phyloP scores from a whole-genome alignment of 2,329 filamentous ascomycete genomes.

The Boeremia lycopersici region DNA sequence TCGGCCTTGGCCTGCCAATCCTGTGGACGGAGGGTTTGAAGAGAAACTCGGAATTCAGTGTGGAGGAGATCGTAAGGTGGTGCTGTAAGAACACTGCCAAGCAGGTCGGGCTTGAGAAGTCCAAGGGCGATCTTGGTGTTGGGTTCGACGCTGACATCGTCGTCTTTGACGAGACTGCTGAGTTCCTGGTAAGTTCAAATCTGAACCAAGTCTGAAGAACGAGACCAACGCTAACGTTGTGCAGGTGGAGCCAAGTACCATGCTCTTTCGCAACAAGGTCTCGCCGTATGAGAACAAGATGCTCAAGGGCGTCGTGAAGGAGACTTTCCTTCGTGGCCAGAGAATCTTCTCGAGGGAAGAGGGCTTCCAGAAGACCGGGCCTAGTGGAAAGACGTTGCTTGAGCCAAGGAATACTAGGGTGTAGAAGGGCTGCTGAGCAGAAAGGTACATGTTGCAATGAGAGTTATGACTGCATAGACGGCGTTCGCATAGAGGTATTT shows the following conservation, averaged over 20 bases:
- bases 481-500: conserved; percentile 15
- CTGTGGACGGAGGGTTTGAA: conserved; percentile 78
- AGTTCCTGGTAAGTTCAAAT: conserved; percentile 68
- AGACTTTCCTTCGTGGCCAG: conserved; percentile 83
- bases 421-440: background rate
- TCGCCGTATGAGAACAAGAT: conserved; percentile 85
- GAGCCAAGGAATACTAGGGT: conserved; percentile 50
- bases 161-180: conserved; percentile 84
- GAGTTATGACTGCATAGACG: conserved; percentile 19
- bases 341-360: conserved; percentile 75
- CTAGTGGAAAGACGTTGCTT: conserved; percentile 58
- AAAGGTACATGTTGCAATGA: too few species aligned
- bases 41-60: conserved; percentile 60
- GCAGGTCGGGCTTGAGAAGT: conserved; percentile 82
- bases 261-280: conserved; percentile 95
- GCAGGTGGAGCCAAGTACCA: conserved; percentile 66
- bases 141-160: conserved; percentile 91
- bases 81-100: conserved; percentile 85
- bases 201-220: too few species aligned
- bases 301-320: conserved; percentile 76
- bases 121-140: conserved; percentile 79
- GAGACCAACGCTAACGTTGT: background rate
- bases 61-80: conserved; percentile 82
- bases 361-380: conserved; percentile 64
- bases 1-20: conserved; percentile 90